A percentile compares a stretch with the other conserved stretches of the same genome.
Conservation (phyloP, 352 stramenopile species). For the Phytophthora niederhauseri region DNA sequence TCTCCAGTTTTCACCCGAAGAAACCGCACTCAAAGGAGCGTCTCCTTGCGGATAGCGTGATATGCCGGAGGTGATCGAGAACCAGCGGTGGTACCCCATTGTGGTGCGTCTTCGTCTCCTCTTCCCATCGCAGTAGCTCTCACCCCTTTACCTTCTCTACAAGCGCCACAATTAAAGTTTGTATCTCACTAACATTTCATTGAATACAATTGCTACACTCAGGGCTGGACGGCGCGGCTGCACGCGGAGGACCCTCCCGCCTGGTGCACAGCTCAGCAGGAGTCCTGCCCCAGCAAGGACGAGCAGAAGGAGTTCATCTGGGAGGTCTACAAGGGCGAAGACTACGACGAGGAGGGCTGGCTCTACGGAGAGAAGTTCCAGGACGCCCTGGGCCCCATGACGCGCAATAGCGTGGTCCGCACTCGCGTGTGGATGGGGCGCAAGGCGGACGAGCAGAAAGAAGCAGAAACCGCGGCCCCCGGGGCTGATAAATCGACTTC, state of each 20-base stretch:
- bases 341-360: slow-evolving; percentile 89
- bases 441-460: slow-evolving; percentile 39
- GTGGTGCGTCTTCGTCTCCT: slow-evolving; percentile 50
- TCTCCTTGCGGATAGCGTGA: neutral
- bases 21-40: slow-evolving; percentile 11
- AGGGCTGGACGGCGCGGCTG: slow-evolving; percentile 81
- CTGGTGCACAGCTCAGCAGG: slow-evolving; percentile 61
- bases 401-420: slow-evolving; percentile 67
- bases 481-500: slow-evolving; percentile 5
- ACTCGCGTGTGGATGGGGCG: slow-evolving; percentile 80
- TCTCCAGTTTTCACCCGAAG: slow-evolving; percentile 12
- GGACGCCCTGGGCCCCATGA: slow-evolving; percentile 69
- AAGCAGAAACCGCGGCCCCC: slow-evolving; percentile 2
- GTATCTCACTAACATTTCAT: slow-evolving; percentile 14
- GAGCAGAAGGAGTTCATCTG: slow-evolving; percentile 70
- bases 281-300: slow-evolving; percentile 52
- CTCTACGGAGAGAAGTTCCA: slow-evolving; percentile 78
- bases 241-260: slow-evolving; percentile 71
- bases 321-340: slow-evolving; percentile 82
- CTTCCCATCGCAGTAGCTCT: neutral
- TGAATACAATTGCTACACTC: slow-evolving; percentile 6
- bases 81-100: slow-evolving; percentile 86
- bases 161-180: slow-evolving; percentile 3
- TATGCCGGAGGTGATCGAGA: slow-evolving; percentile 85
- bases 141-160: neutral